phyloP scores from a whole-genome alignment of 768 basidiomycete genomes.

The Lactarius hatsudake region DNA sequence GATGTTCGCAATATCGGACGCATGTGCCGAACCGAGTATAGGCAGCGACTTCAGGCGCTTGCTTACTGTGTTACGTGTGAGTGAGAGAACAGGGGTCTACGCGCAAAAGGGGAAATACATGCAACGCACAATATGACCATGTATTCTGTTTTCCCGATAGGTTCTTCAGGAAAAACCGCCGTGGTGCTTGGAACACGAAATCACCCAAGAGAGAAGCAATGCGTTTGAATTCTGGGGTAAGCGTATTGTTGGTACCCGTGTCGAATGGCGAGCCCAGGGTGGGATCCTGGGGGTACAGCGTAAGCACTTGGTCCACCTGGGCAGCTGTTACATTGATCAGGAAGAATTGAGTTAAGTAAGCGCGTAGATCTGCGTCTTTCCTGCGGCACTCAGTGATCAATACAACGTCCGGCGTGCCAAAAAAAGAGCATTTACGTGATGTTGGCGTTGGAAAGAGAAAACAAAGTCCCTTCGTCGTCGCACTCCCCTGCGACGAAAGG shows the following conservation, averaged over 20 bases:
- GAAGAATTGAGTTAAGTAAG: constrained; percentile 19
- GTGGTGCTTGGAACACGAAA: constrained; percentile 35
- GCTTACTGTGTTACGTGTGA: constrained; percentile 32
- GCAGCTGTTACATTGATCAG: constrained; percentile 11
- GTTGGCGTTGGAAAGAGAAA: constrained; percentile 28
- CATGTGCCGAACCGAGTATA: constrained; percentile 31
- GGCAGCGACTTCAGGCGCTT: constrained; percentile 35
- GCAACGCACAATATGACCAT: constrained; percentile 37
- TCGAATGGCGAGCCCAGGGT: constrained; percentile 33
- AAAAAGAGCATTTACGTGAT: constrained; percentile 29
- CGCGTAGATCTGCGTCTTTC: constrained; percentile 18
- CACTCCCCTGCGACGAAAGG: constrained; percentile 33
- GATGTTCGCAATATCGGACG: constrained; percentile 18
- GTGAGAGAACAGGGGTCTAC: background rate
- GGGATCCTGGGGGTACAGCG: constrained; percentile 22
- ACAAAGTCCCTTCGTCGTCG: constrained; percentile 32
- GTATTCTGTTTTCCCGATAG: constrained; percentile 34
- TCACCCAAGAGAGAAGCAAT: constrained; percentile 41
- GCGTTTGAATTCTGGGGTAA: constrained; percentile 42
- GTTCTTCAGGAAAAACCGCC: constrained; percentile 38
- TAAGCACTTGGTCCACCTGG: constrained; percentile 20
- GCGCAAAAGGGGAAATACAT: background rate
- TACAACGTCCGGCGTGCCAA: background rate
- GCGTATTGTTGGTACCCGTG: constrained; percentile 25
- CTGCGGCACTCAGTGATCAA: constrained; percentile 5